Base-by-base conservation (phyloP, 1,284 basidiomycete genomes). In the Naganishia sp. region DNA sequence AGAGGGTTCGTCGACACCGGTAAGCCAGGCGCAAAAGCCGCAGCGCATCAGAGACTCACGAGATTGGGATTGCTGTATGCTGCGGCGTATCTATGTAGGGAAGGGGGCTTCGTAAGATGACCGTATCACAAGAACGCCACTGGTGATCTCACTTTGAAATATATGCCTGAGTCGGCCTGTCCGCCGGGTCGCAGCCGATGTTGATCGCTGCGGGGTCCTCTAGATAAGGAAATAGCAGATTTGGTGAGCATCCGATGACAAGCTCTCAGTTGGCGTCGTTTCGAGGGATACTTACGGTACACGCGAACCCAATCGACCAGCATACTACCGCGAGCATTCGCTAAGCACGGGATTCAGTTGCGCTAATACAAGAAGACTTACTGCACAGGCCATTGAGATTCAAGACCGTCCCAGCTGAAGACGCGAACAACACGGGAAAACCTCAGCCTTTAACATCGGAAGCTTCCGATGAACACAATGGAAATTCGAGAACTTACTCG, bases 131-230 rank as follows among this genome's bases (percentile, higher is more conserved):
- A 5, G 36, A 39, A 39, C 3, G 36, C 36, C 36, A 13, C 7
- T 13, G 31, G 5, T 9, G 18, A 33, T 50, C 59, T 50, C 9
- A 61, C 65, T 60, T 42, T 13, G 69, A 68, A 75, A 87, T 86
- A 74, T 86, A 87, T 28, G 78, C 75, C 46, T 77, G 75, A 0
- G 86, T 86, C 3, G 85, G 86, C 75, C 82, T 83, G 69, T 82
- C 80, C 21, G 70, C 56, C 1, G 81, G 82, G 68, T 80, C 77
- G 72, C 82, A 83, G 2, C 78, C 78, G 39, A 78, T 73, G 65
- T 77, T 79, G 31, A 68, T 69, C 18, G 71, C 64, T 48, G 74
- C 74, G 1, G 78, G 77, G 63, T 79, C 80, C 73, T 79, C 73
- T 75, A 28, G 33, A 18, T 18, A 23, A 25, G 39, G 31, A 11